Percentiles rank a stretch among this genome's conserved stretches.
phyloP scores from a whole-genome alignment of 2,329 filamentous ascomycete species.

The Penicillium sp. region DNA sequence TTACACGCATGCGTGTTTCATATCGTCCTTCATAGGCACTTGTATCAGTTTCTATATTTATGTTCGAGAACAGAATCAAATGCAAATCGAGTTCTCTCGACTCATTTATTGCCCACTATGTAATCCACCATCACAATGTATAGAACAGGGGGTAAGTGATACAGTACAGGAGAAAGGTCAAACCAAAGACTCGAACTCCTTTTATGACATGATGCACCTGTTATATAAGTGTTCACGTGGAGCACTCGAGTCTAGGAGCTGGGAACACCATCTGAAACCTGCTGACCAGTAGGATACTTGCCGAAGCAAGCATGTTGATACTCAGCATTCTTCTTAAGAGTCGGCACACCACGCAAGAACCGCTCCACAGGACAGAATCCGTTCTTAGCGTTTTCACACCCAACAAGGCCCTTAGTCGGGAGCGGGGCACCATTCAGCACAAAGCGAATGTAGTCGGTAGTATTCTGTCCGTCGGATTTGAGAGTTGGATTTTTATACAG shows the following conservation, averaged over 20 bases:
- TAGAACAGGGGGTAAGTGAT: not conserved
- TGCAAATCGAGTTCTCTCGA: slow-evolving; percentile 8
- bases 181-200: no score
- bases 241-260: not conserved
- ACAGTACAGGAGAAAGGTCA: not conserved
- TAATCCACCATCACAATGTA: not conserved
- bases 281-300: slow-evolving; percentile 26
- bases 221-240: no score
- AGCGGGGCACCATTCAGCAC: slow-evolving; percentile 36
- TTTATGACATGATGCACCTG: no score
- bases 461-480: slow-evolving; percentile 6
- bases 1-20: slow-evolving; percentile 19
- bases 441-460: slow-evolving; percentile 35
- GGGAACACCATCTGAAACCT: slow-evolving; percentile 31
- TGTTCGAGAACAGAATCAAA: slow-evolving; percentile 8
- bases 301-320: slow-evolving; percentile 38
- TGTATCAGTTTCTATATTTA: slow-evolving; percentile 19
- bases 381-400: slow-evolving; percentile 29
- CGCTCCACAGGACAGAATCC: slow-evolving; percentile 36
- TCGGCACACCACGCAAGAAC: slow-evolving; percentile 29
- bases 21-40: slow-evolving; percentile 14
- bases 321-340: slow-evolving; percentile 30
- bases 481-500: slow-evolving; percentile 43
- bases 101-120: slow-evolving; percentile 1
- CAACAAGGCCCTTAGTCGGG: slow-evolving; percentile 32